phyloP scores from a whole-genome alignment of 495 filamentous ascomycete genomes.

The Penicillium canariense region DNA sequence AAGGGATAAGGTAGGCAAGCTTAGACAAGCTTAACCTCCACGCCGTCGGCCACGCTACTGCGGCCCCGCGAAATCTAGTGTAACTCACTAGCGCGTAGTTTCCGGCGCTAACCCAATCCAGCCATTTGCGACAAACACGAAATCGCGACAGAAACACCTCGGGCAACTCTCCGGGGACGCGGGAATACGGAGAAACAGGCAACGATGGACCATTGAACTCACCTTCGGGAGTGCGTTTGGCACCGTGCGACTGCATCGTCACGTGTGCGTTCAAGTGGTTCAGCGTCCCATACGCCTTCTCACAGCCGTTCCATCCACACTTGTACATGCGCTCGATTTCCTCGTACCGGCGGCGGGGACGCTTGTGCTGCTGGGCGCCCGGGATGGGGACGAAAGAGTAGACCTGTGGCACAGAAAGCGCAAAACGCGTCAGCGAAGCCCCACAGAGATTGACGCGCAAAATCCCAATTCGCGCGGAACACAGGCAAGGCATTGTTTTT shows the following conservation, averaged over 20 bases:
- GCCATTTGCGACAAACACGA: slow-evolving; percentile 35
- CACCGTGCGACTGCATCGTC: slow-evolving; percentile 94
- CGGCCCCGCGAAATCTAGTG: slow-evolving; percentile 46
- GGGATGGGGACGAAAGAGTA: slow-evolving; percentile 99
- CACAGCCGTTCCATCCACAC: slow-evolving; percentile 96
- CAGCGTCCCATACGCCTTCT: slow-evolving; percentile 95
- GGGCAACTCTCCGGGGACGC: background rate
- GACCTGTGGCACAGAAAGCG: slow-evolving; percentile 58
- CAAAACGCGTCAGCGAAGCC: slow-evolving; percentile 2
- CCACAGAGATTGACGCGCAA: background rate
- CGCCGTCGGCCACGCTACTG: slow-evolving; percentile 46
- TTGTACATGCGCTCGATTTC: slow-evolving; percentile 99
- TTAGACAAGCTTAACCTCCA: slow-evolving; percentile 33
- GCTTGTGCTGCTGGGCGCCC: slow-evolving; percentile 95
- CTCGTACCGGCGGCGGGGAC: slow-evolving; percentile 90
- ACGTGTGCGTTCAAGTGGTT: slow-evolving; percentile 98
- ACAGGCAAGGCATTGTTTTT: slow-evolving; percentile 28
- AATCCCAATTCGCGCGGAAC: background rate
- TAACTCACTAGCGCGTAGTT: slow-evolving; percentile 49
- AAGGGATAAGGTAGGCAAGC: slow-evolving; percentile 18
- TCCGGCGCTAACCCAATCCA: slow-evolving; percentile 36
- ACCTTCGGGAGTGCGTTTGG: slow-evolving; percentile 96
- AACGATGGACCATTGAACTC: slow-evolving; percentile 36
- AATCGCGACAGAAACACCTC: slow-evolving; percentile 5
- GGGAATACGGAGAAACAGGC: background rate